Base-by-base conservation (phyloP, 2,329 filamentous ascomycete species). In the Penicillium verrucosum region DNA sequence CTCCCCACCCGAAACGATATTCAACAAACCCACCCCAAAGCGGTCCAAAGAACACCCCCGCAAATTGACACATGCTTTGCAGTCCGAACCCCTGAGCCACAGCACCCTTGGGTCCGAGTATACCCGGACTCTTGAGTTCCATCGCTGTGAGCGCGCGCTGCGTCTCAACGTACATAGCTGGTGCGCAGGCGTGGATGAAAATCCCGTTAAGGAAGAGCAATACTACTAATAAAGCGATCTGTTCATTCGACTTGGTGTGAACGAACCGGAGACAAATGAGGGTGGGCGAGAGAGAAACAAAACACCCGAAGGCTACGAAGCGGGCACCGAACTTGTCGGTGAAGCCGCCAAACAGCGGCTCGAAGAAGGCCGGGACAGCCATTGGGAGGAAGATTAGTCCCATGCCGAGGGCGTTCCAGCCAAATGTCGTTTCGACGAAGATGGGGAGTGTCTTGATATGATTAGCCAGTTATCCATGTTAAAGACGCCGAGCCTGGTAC, bases 91-190 rank as follows among this genome's bases (percentile, higher is more conserved):
- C 75, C 69, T 88, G 86, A 2, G 85, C 85, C 65, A 87, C 87
- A 0, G 85, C 85, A 0, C 65, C 65, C 11, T 63, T 59, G 12
- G 59, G 52, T 8, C 85, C 56, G 82, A 88, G 68, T 88, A 95
- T 73, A 86, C 90, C 37, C 82, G 82, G 63, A 80, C 85, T 57
- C 84, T 81, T 64, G 85, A 85, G 6, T 77, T 89, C 58, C 86
- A 84, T 85, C 0, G 74, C 77, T 21, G 80, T 79, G 0, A 70
- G 61, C 5, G 67, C 66, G 36, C 80, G 80, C 4, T 82, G 80
- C 34, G 91, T 86, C 73, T 91, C 89, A 0, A 88, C 87, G 82
- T 89, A 89, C 21, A 90, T 74, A 0, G 87, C 85, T 0, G 86
- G 84, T 56, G 86, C 80, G 1, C 81, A 79, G 5, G 88, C 74